phyloP scores from a whole-genome alignment of 495 filamentous ascomycete species.

The Lophiotrema nucula region DNA sequence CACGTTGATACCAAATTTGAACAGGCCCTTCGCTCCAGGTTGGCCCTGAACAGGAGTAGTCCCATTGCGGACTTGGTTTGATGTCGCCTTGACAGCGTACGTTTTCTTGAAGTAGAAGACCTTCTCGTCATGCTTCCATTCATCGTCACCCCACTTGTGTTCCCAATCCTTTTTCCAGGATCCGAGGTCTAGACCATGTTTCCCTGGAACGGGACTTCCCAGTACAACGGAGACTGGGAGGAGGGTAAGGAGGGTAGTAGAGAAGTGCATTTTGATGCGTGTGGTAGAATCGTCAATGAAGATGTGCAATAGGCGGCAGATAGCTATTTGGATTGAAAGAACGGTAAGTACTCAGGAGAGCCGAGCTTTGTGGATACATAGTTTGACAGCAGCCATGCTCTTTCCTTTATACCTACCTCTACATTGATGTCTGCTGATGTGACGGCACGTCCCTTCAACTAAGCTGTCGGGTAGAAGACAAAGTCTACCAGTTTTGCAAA shows the following conservation, averaged over 20 bases:
- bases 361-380: not conserved
- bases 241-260: not conserved
- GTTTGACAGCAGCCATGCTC: not conserved
- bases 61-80: conserved; percentile 10
- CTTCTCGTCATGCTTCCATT: not conserved
- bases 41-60: not conserved
- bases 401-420: not conserved
- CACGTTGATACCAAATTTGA: conserved; percentile 11
- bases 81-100: not conserved
- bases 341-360: too few relatives aligned
- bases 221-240: not conserved
- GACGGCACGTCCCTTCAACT: not conserved
- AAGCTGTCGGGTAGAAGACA: not conserved
- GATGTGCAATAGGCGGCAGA: too few relatives aligned
- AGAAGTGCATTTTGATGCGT: not conserved
- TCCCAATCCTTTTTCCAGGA: not conserved
- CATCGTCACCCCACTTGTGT: not conserved
- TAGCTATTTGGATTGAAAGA: too few relatives aligned
- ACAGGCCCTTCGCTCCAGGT: conserved; percentile 1
- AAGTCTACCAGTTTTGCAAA: not conserved
- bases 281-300: not conserved
- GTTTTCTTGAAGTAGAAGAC: conserved; percentile 3
- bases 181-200: not conserved
- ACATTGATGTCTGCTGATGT: not conserved
- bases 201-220: not conserved